Conservation (phyloP, 495 filamentous ascomycete genomes). For the Gamarada debralockiae region DNA sequence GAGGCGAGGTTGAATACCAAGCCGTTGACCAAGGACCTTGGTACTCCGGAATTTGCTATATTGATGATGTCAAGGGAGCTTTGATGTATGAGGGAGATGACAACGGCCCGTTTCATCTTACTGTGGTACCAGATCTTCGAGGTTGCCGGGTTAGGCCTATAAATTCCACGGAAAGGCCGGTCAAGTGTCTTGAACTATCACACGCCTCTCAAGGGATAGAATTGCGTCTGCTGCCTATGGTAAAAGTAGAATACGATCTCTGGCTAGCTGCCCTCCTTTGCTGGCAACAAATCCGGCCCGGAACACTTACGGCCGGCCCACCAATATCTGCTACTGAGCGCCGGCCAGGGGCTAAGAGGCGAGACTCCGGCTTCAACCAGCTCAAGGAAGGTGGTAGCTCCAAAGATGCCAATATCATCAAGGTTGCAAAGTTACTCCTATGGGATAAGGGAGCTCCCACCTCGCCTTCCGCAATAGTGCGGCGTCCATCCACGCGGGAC, state of each 20-base stretch:
- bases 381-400: conserved; percentile 19
- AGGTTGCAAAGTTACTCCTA: conserved; percentile 88
- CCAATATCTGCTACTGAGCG: conserved; percentile 44
- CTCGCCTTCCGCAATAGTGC: conserved; percentile 48
- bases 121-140: conserved; percentile 73
- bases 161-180: conserved; percentile 57
- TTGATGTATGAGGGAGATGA: conserved; percentile 58
- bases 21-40: conserved; percentile 49
- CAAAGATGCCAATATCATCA: conserved; percentile 88
- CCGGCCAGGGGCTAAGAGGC: conserved; percentile 1
- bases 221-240: conserved; percentile 70
- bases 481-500: conserved; percentile 23
- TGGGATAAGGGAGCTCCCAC: conserved; percentile 70
- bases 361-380: conserved; percentile 29
- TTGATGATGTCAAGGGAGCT: conserved; percentile 62
- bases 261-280: conserved; percentile 93
- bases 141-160: conserved; percentile 77
- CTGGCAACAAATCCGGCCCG: conserved; percentile 84
- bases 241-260: conserved; percentile 72
- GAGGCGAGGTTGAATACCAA: conserved; percentile 64
- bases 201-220: conserved; percentile 64
- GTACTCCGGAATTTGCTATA: conserved; percentile 58
- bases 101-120: conserved; percentile 41
- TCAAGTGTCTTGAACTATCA: conserved; percentile 76
- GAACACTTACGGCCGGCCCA: conserved; percentile 30